Percentiles rank a stretch among this genome's conserved stretches.
These are phyloP conservation scores for Hyphodiscus sp. DNA, from an alignment of 2,329 filamentous ascomycete genomes.

Conservation along the genomic window DNA sequence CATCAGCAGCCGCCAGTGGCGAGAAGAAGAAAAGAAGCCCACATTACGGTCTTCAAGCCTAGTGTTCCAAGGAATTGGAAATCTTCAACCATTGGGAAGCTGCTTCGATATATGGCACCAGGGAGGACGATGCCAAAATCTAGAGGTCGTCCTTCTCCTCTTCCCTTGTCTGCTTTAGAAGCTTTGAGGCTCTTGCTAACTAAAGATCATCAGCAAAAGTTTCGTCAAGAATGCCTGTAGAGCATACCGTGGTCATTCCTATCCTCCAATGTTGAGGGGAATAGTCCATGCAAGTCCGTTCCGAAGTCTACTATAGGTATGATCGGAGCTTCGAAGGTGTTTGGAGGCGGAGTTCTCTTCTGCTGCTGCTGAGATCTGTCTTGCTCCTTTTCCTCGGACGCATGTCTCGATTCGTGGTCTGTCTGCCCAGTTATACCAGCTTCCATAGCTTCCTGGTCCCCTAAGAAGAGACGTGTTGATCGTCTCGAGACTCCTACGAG, in stretches of 20 bases:
- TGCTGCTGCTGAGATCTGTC: slow-evolving; percentile 1
- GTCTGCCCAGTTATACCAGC: slow-evolving; percentile 1
- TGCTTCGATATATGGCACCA: slow-evolving; percentile 68
- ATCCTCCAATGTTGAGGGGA: slow-evolving; percentile 13
- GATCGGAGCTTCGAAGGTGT: neutral
- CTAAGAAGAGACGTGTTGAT: slow-evolving; percentile 16
- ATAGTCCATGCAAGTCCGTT: slow-evolving; percentile 8
- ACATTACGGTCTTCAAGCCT: slow-evolving; percentile 74
- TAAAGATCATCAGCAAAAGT: slow-evolving; percentile 9
- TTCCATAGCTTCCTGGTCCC: slow-evolving; percentile 12
- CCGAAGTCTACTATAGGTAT: slow-evolving; percentile 14
- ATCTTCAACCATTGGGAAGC: slow-evolving; percentile 67
- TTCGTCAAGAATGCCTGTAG: neutral
- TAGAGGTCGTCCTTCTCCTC: slow-evolving; percentile 36
- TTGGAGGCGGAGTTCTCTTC: slow-evolving; percentile 4
- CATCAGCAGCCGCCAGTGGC: slow-evolving; percentile 9
- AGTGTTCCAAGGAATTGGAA: slow-evolving; percentile 63
- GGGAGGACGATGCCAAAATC: slow-evolving; percentile 75
- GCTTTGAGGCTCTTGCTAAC: slow-evolving; percentile 10
- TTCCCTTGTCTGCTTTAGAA: slow-evolving; percentile 6
- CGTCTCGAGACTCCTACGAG: slow-evolving; percentile 16
- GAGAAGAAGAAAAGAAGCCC: slow-evolving; percentile 30
- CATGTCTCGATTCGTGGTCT: slow-evolving; percentile 3
- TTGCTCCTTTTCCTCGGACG: slow-evolving; percentile 6
- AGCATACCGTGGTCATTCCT: slow-evolving; percentile 18